Evolutionary conservation across 352 stramenopile species (phyloP).

Genomic region (Phytophthora pseudosyringae): DNA sequence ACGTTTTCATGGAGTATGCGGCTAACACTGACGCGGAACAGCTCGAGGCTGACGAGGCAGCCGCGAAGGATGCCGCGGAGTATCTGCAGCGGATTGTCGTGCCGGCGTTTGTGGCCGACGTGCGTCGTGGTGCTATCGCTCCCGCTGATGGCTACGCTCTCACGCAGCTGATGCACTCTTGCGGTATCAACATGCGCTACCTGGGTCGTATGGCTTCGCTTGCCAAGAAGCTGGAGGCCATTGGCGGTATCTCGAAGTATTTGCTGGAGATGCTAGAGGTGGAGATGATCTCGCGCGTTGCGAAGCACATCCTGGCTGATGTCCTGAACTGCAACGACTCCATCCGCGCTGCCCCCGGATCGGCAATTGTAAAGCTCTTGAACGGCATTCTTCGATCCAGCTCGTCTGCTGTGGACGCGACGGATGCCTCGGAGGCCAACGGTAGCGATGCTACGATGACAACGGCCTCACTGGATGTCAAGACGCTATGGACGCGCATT

Average conservation of each 20-base stretch:
- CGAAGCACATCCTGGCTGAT: slow-evolving; percentile 88
- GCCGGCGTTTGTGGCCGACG: slow-evolving; percentile 82
- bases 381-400: slow-evolving; percentile 83
- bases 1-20: slow-evolving; percentile 91
- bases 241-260: slow-evolving; percentile 91
- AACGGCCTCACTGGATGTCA: slow-evolving; percentile 40
- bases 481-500: slow-evolving; percentile 65
- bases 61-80: slow-evolving; percentile 74
- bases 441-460: slow-evolving; percentile 27
- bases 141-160: slow-evolving; percentile 92
- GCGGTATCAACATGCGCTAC: slow-evolving; percentile 98
- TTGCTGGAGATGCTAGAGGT: slow-evolving; percentile 95
- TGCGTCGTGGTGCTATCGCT: slow-evolving; percentile 83
- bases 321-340: slow-evolving; percentile 69
- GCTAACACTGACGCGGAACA: slow-evolving; percentile 76
- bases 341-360: slow-evolving; percentile 71
- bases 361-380: slow-evolving; percentile 81
- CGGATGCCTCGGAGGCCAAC: slow-evolving; percentile 18
- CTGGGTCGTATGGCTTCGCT: slow-evolving; percentile 92
- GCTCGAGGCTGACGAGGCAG: slow-evolving; percentile 68
- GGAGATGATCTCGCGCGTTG: slow-evolving; percentile 95
- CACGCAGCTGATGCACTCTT: slow-evolving; percentile 94
- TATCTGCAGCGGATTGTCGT: slow-evolving; percentile 90
- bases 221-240: slow-evolving; percentile 87
- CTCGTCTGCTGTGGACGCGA: slow-evolving; percentile 15